Conservation (phyloP, 371 early-diverging fungal genomes). For the Dichotomocladium elegans region DNA sequence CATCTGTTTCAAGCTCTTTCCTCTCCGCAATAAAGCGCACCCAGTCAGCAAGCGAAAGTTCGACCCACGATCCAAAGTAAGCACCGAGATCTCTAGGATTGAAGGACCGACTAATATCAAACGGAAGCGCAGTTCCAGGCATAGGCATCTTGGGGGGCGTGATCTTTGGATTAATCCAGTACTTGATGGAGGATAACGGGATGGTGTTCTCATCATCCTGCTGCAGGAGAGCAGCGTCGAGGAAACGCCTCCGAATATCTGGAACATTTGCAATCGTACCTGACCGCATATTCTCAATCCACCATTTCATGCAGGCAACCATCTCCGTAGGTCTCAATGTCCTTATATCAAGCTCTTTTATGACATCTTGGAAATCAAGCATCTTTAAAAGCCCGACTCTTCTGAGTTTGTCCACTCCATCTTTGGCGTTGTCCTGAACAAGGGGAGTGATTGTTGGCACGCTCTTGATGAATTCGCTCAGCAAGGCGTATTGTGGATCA, state of each 20-base stretch:
- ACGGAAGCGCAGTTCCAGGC: slow-evolving; percentile 60
- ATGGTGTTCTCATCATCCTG: slow-evolving; percentile 37
- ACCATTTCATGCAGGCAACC: slow-evolving; percentile 77
- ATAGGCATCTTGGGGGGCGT: slow-evolving; percentile 60
- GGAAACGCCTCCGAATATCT: slow-evolving; percentile 11
- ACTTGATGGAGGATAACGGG: slow-evolving; percentile 40
- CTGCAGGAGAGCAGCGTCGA: slow-evolving; percentile 37
- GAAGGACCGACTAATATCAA: slow-evolving; percentile 63
- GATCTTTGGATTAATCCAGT: slow-evolving; percentile 59
- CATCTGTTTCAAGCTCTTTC: slow-evolving; percentile 47
- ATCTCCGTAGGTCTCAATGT: slow-evolving; percentile 55
- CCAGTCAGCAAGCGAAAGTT: slow-evolving; percentile 68
- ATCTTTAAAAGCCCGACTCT: slow-evolving; percentile 27
- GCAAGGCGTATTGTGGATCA: slow-evolving; percentile 10
- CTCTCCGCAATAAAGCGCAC: slow-evolving; percentile 42
- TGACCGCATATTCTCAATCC: slow-evolving; percentile 46
- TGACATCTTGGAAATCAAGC: slow-evolving; percentile 60
- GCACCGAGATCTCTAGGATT: slow-evolving; percentile 45
- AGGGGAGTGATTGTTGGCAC: slow-evolving; percentile 56
- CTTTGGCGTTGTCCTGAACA: slow-evolving; percentile 49
- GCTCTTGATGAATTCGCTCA: slow-evolving; percentile 61
- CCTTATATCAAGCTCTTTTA: slow-evolving; percentile 59
- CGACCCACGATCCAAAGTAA: slow-evolving; percentile 59
- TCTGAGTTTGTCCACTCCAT: slow-evolving; percentile 55
- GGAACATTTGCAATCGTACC: background rate